Evolutionary conservation across 208 protist species (phyloP), one percentile per base, ranked within the genome.

Genomic region (Wallacemonas rigidus): DNA sequence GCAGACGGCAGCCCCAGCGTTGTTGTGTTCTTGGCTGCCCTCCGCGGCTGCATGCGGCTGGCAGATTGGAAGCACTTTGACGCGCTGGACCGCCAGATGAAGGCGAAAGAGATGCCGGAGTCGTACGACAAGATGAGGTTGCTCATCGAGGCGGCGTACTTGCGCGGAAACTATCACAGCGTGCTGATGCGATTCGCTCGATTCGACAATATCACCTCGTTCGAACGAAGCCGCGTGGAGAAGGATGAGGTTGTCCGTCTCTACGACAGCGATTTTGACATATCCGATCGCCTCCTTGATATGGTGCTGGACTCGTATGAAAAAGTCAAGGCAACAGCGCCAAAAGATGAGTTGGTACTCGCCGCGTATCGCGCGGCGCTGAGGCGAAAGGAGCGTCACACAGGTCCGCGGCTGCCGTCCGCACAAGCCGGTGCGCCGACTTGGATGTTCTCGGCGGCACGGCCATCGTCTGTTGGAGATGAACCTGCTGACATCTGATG

Each of bases 71-170:
- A 74, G 54, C 63, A 81, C 54, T 90, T 93, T 75, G 79, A 79
- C 38, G 63, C 64, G 45, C 62, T 93, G 35, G 74, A 87, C 69
- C 63, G 74, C 5, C 83, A 93, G 69, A 91, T 93, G 88, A 72
- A 77, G 39, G 63, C 77, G 36, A 77, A 79, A 5, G 81, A 91
- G 41, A 76, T 84, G 3, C 83, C 85, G 5, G 83, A 91, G 74
- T 88, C 76, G 3, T 93, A 82, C 60, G 88, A 89, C 48, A 93
- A 89, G 77, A 89, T 93, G 80, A 58, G 71, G 53, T 58, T 93
- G 9, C 77, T 91, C 39, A 86, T 93, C 50, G 81, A 89, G 77
- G 83, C 86, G 40, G 88, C 88, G 5, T 85, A 83, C 56, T 38
- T 70, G 44, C 83, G 82, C n/a, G 68, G 56, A 8, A 74, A 88